These are phyloP conservation scores for Populus ilicifolia DNA, from an alignment of 345 rosid species.

Conservation along the genomic window DNA sequence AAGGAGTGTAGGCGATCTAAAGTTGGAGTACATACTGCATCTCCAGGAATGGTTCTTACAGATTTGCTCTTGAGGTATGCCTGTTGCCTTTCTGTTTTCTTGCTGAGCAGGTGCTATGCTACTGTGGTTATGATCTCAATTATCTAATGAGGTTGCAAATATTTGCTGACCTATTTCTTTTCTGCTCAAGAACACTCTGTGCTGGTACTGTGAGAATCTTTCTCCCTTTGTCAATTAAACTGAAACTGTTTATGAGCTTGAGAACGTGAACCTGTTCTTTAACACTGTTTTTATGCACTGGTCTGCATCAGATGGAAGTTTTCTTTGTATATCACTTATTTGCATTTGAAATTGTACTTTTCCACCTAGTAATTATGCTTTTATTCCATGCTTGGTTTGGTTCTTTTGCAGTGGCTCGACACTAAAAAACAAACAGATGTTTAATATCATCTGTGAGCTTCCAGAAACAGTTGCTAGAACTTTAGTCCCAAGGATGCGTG, in stretches of 20 bases:
- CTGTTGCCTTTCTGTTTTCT: not conserved
- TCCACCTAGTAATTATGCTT: not conserved
- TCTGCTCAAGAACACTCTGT: not conserved
- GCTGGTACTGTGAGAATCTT: not conserved
- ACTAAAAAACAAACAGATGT: constrained; percentile 72
- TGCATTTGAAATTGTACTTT: not conserved
- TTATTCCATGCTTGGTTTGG: not conserved
- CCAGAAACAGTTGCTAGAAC: constrained; percentile 97
- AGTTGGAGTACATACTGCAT: constrained; percentile 88
- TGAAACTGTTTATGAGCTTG: not conserved
- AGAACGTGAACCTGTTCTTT: not conserved
- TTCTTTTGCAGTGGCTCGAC: constrained; percentile 67
- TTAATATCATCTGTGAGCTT: constrained; percentile 86
- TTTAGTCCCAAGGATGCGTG: constrained; percentile 82
- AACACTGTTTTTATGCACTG: not conserved
- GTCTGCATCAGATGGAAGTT: not conserved
- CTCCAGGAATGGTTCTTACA: constrained; percentile 97
- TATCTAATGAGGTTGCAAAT: not conserved
- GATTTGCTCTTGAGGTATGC: constrained; percentile 80
- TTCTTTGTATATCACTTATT: not conserved
- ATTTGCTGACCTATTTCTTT: too few relatives aligned
- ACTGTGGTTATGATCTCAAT: not conserved
- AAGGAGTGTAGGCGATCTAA: constrained; percentile 81
- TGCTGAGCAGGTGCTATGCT: not conserved
- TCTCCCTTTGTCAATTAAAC: not conserved